A percentile compares a stretch with the other conserved stretches of the same genome.
Conservation (phyloP, 768 basidiomycete genomes). For the Artomyces pyxidatus region DNA sequence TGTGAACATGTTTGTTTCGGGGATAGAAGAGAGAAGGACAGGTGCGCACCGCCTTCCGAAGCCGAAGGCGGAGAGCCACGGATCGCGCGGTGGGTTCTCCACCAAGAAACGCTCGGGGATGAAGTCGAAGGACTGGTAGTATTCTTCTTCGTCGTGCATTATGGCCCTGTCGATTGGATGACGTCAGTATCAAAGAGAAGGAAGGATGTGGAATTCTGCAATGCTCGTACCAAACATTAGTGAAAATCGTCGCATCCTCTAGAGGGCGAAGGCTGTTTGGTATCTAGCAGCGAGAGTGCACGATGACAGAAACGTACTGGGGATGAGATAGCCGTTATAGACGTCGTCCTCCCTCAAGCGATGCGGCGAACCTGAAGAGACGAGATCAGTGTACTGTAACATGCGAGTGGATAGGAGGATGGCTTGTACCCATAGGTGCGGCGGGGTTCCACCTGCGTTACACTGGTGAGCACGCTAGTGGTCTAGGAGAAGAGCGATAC, state of each 20-base stretch:
- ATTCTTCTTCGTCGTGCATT: neutral
- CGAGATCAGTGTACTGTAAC: neutral
- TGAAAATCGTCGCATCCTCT: too few species aligned
- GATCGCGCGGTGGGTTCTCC: neutral
- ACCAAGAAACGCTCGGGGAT: neutral
- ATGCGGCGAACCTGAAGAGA: slow-evolving; percentile 20
- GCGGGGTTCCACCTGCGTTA: slow-evolving; percentile 19
- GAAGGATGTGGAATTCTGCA: neutral
- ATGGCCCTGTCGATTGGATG: neutral
- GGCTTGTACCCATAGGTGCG: slow-evolving; percentile 8
- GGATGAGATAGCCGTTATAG: slow-evolving; percentile 23
- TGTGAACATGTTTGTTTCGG: too few species aligned
- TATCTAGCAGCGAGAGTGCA: too few species aligned
- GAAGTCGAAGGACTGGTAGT: neutral
- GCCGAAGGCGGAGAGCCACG: neutral
- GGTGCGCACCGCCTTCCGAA: neutral
- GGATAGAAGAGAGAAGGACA: too few species aligned
- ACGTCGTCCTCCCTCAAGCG: slow-evolving; percentile 21
- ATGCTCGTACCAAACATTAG: slow-evolving; percentile 23
- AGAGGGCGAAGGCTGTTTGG: too few species aligned
- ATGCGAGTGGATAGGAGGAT: neutral
- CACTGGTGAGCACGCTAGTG: too few species aligned
- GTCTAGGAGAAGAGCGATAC: too few species aligned
- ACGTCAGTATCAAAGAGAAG: neutral
- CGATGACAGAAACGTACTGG: slow-evolving; percentile 23